A percentile compares a stretch with the other conserved stretches of the same genome.
Evolutionary conservation across 108 stramenopile species (phyloP).

Genomic region (Nannochloropsis oceanica): DNA sequence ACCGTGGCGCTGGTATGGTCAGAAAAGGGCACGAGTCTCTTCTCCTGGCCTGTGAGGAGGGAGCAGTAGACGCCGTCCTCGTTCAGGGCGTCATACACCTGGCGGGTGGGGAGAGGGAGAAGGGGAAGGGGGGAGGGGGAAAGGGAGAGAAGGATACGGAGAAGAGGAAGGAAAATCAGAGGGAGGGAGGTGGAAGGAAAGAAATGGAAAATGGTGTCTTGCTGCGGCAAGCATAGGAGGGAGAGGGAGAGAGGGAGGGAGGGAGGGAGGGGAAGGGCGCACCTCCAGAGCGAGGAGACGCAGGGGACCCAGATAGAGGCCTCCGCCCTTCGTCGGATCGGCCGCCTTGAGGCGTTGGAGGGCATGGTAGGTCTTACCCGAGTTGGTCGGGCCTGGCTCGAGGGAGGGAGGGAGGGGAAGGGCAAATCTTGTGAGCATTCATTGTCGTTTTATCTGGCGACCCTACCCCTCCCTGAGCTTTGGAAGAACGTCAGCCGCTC

Average conservation of each 20-base stretch:
- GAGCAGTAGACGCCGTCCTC: conserved; percentile 52
- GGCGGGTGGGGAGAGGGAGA: neutral
- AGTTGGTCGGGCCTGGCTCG: conserved; percentile 67
- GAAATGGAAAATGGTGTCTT: no score
- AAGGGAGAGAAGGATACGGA: neutral
- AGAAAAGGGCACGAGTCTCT: conserved; percentile 51
- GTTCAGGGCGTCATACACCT: conserved; percentile 34
- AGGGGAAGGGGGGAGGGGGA: neutral
- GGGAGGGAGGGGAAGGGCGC: neutral
- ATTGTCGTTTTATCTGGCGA: no score
- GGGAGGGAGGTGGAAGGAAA: no score
- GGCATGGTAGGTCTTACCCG: conserved; percentile 83
- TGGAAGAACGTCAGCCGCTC: no score
- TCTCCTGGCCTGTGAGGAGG: conserved; percentile 74
- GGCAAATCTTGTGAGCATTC: neutral
- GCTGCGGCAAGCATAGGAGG: no score
- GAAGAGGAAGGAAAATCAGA: no score
- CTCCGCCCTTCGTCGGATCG: conserved; percentile 29
- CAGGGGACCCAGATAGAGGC: conserved; percentile 79
- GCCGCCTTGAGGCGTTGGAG: conserved; percentile 60
- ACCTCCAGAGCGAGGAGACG: conserved; percentile 78
- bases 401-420: neutral
- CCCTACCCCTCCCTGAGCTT: no score
- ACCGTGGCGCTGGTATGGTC: conserved; percentile 50
- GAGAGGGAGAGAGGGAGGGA: neutral